These are phyloP conservation scores for Podosphaera xanthii DNA, from an alignment of 2,329 filamentous ascomycete genomes.

Conservation along the genomic window DNA sequence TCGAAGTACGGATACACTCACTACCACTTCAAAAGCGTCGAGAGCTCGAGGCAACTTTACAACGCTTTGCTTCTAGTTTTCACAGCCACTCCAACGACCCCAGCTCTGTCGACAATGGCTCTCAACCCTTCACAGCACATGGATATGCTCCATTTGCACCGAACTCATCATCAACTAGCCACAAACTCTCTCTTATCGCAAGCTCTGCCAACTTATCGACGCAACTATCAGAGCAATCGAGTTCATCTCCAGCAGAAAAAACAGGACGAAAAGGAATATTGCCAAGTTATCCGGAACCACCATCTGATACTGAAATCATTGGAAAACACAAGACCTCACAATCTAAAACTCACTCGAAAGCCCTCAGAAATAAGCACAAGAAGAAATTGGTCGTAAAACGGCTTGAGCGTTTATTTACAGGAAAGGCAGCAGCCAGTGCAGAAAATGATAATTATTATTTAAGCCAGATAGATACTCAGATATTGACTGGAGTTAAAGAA, in stretches of 20 bases:
- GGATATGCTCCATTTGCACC: no score
- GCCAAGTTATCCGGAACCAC: no score
- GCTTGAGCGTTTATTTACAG: constrained; percentile 63
- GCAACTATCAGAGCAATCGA: no score
- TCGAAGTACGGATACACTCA: constrained; percentile 62
- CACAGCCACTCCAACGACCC: background rate
- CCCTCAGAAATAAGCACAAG: constrained; percentile 27
- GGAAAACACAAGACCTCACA: no score
- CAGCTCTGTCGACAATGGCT: background rate
- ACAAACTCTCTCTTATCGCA: no score
- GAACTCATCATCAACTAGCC: no score
- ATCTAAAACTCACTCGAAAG: constrained; percentile 22
- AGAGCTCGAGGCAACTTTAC: constrained; percentile 51
- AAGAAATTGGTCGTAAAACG: constrained; percentile 57
- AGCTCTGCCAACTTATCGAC: no score
- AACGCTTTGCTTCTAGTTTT: constrained; percentile 36
- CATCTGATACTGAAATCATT: no score
- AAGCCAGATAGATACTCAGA: constrained; percentile 20
- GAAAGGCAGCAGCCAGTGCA: constrained; percentile 26
- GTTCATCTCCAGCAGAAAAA: no score
- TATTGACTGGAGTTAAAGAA: background rate
- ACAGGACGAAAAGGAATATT: no score
- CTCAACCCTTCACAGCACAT: no score
- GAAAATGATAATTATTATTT: constrained; percentile 10
- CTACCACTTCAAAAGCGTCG: constrained; percentile 49